Conservation (phyloP, 192 early-diverging fungal genomes). For the Mortierella claussenii region DNA sequence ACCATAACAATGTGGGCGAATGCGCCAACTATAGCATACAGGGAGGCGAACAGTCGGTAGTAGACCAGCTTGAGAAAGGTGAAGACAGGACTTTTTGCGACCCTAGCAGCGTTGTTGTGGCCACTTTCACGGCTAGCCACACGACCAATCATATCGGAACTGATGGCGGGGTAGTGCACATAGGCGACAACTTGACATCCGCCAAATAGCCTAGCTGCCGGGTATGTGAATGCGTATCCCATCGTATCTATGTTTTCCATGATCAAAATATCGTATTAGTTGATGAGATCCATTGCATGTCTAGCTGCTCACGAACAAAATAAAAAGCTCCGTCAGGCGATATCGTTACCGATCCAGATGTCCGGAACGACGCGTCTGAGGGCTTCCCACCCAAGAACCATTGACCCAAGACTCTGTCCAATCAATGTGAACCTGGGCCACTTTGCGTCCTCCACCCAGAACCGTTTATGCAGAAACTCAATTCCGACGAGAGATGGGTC, state of each 20-base stretch:
- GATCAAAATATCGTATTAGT: not conserved
- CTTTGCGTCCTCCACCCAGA: constrained; percentile 75
- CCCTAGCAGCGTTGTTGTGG: constrained; percentile 70
- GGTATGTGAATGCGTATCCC: constrained; percentile 96
- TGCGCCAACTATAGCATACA: constrained; percentile 84
- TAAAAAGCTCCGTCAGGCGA: too few species aligned
- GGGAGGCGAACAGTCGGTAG: constrained; percentile 78
- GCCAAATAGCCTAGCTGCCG: constrained; percentile 72
- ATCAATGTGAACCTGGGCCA: constrained; percentile 86
- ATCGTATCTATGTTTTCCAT: constrained; percentile 77
- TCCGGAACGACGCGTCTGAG: constrained; percentile 75
- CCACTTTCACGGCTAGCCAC: constrained; percentile 38
- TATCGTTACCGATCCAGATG: constrained; percentile 77
- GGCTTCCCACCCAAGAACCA: constrained; percentile 81
- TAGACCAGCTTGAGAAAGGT: constrained; percentile 78
- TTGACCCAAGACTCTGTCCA: constrained; percentile 86
- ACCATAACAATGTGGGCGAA: constrained; percentile 88
- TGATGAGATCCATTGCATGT: too few species aligned
- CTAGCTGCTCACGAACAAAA: too few species aligned
- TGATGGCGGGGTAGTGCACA: constrained; percentile 96
- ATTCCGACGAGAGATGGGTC: constrained; percentile 66
- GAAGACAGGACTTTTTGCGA: constrained; percentile 68
- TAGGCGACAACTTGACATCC: constrained; percentile 79
- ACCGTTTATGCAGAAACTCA: constrained; percentile 69
- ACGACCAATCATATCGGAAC: constrained; percentile 60